Evolutionary conservation across 192 early-diverging fungal genomes (phyloP).

Genomic region (Entomortierella lignicola): DNA sequence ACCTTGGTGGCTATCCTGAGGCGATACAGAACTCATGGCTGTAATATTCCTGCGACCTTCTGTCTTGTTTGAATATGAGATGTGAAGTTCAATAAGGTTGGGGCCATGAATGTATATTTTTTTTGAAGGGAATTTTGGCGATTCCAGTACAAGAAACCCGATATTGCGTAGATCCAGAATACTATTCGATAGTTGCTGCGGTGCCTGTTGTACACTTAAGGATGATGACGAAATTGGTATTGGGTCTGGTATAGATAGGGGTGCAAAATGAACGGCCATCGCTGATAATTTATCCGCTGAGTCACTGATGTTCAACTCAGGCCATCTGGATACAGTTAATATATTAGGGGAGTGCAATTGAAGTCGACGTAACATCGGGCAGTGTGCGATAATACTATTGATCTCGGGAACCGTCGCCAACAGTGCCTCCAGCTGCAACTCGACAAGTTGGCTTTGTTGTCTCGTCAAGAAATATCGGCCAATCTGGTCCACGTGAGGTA

Average conservation of each 20-base stretch:
- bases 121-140: constrained; percentile 1
- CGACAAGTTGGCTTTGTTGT: constrained; percentile 16
- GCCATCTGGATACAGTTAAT: neutral
- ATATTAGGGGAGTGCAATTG: neutral
- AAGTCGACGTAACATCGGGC: constrained; percentile 15
- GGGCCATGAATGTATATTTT: constrained; percentile 5
- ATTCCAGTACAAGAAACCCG: neutral
- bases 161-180: constrained; percentile 2
- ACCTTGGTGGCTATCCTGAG: neutral
- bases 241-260: neutral
- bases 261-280: neutral
- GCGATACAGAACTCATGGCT: neutral
- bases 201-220: neutral
- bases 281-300: neutral
- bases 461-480: constrained; percentile 11
- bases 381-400: constrained; percentile 16
- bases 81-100: neutral
- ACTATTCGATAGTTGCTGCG: neutral
- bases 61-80: neutral
- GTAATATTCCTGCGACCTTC: neutral
- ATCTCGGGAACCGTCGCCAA: constrained; percentile 9
- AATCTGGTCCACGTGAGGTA: constrained; percentile 13
- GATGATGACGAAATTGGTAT: neutral
- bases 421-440: constrained; percentile 18
- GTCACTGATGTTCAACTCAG: neutral